phyloP scores from a whole-genome alignment of 1,284 basidiomycete genomes.

The Schizophyllum commune region DNA sequence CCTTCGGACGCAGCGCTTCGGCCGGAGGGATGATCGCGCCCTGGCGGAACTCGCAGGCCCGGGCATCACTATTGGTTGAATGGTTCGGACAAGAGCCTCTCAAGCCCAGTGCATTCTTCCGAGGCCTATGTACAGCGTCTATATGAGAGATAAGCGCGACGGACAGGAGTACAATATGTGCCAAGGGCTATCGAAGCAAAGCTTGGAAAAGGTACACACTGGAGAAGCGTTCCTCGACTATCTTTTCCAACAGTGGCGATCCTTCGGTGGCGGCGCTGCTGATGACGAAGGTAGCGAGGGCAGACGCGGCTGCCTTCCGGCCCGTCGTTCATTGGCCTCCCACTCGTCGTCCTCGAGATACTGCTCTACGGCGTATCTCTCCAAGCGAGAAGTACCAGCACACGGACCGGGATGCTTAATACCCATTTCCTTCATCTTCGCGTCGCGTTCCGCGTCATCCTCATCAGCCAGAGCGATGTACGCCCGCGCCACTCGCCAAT shows the following conservation, averaged over 20 bases:
- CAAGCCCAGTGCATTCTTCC: no score
- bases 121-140: no score
- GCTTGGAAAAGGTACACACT: not conserved
- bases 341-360: constrained; percentile 65
- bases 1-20: no score
- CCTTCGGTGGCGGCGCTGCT: not conserved
- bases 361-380: constrained; percentile 43
- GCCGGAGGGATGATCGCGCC: no score
- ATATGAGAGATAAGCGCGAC: no score
- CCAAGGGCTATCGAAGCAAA: not conserved
- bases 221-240: not conserved
- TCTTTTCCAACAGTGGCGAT: not conserved
- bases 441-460: constrained; percentile 20
- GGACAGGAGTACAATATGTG: not conserved
- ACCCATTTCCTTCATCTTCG: constrained; percentile 27
- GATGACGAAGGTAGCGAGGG: not conserved
- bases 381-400: constrained; percentile 23
- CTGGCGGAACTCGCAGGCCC: no score
- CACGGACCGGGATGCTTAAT: constrained; percentile 13
- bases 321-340: constrained; percentile 35
- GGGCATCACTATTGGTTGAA: no score
- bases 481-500: constrained; percentile 55
- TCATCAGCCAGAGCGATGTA: constrained; percentile 59
- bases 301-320: constrained; percentile 13
- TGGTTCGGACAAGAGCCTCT: no score